Percentiles rank a stretch among this genome's conserved stretches.
phyloP scores from a whole-genome alignment of 2,329 filamentous ascomycete species.

The Botrytis porri region DNA sequence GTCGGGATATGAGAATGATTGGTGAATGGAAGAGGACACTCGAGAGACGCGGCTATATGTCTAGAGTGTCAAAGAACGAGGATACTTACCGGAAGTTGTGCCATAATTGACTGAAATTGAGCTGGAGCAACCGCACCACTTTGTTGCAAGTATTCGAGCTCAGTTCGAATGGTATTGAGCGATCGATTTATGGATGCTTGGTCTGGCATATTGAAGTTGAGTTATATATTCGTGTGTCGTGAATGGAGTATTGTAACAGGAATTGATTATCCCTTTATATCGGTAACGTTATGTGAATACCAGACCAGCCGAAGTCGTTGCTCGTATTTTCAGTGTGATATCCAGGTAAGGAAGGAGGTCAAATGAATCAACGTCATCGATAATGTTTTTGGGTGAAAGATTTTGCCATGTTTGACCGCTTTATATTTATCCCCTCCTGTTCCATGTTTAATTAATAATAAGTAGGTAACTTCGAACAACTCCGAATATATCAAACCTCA shows the following conservation, averaged over 20 bases:
- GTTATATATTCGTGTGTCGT: not conserved
- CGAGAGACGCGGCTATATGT: too few species aligned
- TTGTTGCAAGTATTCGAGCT: slow-evolving; percentile 37
- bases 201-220: slow-evolving; percentile 30
- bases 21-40: not conserved
- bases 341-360: not conserved
- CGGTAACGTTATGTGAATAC: not conserved
- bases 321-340: not conserved
- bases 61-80: not conserved
- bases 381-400: not conserved
- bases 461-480: not conserved
- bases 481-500: not conserved
- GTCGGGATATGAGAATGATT: not conserved
- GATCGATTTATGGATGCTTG: slow-evolving; percentile 34
- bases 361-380: slow-evolving; percentile 7
- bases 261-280: not conserved
- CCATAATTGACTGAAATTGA: slow-evolving; percentile 38
- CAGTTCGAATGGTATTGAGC: slow-evolving; percentile 30
- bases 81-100: slow-evolving; percentile 36
- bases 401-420: slow-evolving; percentile 10
- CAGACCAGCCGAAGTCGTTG: not conserved
- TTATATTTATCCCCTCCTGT: not conserved
- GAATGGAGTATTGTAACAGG: not conserved
- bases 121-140: slow-evolving; percentile 33
- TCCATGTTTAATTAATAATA: too few species aligned